These are phyloP conservation scores for Pichia phayaonensis DNA, from an alignment of 805 yeast genomes.

Conservation along the genomic window DNA sequence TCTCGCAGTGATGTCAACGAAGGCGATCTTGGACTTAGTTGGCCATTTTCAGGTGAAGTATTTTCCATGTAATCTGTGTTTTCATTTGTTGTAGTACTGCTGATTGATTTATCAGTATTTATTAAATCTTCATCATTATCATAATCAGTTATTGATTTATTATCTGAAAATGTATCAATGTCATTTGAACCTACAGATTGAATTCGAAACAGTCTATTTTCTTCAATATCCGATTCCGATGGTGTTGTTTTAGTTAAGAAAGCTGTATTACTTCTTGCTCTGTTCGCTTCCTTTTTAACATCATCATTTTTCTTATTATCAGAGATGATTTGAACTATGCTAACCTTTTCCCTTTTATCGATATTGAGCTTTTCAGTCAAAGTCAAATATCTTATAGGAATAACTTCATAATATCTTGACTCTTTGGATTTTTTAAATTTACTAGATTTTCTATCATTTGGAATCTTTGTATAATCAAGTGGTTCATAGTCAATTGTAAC, in stretches of 20 bases:
- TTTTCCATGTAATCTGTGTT: not conserved
- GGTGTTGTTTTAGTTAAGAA: not conserved
- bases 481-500: constrained; percentile 17
- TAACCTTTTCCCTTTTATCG: constrained; percentile 26
- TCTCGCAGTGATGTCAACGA: not conserved
- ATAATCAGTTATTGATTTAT: not conserved
- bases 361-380: constrained; percentile 26
- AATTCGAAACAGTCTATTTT: too few species aligned
- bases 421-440: constrained; percentile 21
- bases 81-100: not conserved
- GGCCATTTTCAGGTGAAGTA: not conserved
- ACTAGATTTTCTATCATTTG: not conserved
- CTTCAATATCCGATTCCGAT: not conserved
- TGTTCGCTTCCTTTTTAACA: not conserved
- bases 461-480: constrained; percentile 20
- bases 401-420: constrained; percentile 15
- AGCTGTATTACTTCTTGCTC: constrained; percentile 5
- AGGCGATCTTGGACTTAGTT: not conserved
- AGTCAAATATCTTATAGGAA: constrained; percentile 16
- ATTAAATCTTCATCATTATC: too few species aligned
- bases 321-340: constrained; percentile 9
- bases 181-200: not conserved
- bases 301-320: not conserved
- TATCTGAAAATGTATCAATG: not conserved
- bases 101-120: not conserved